Percentiles rank a stretch among this genome's conserved stretches.
Evolutionary conservation across 163 green algal species (phyloP).

Genomic region (Chloromonas sp.): DNA sequence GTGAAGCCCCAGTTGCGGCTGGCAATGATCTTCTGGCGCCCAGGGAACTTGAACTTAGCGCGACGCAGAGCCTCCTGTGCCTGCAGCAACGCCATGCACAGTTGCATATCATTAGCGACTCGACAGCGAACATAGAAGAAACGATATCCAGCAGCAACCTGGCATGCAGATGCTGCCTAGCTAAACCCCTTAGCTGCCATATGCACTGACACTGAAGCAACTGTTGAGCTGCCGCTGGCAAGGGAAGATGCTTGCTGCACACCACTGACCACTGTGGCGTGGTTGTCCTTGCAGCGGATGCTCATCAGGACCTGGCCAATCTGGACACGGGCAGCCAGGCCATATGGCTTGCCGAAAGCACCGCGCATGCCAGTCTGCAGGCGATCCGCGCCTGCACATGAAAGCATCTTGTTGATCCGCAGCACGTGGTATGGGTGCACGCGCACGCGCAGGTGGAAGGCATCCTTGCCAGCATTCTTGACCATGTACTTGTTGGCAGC

Average conservation of each 20-base stretch:
- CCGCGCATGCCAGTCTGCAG: slow-evolving; percentile 97
- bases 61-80: slow-evolving; percentile 91
- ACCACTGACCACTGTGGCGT: slow-evolving; percentile 24
- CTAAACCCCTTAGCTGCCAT: neutral
- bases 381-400: slow-evolving; percentile 96
- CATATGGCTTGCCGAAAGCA: slow-evolving; percentile 95
- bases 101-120: neutral
- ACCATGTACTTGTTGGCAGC: slow-evolving; percentile 99
- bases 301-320: slow-evolving; percentile 83
- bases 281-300: slow-evolving; percentile 49
- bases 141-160: neutral
- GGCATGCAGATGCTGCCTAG: neutral
- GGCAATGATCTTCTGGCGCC: slow-evolving; percentile 95
- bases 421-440: slow-evolving; percentile 99
- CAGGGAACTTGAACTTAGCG: slow-evolving; percentile 99
- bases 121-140: neutral
- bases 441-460: slow-evolving; percentile 96
- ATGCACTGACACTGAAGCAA: neutral
- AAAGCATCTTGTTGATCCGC: slow-evolving; percentile 99
- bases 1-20: slow-evolving; percentile 98
- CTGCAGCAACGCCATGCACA: slow-evolving; percentile 20
- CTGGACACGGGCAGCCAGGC: slow-evolving; percentile 81
- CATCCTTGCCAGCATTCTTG: slow-evolving; percentile 94
- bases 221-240: neutral
- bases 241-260: neutral